Conservation (phyloP, 1,139 yeast species). For the Wickerhamomyces sp. region DNA sequence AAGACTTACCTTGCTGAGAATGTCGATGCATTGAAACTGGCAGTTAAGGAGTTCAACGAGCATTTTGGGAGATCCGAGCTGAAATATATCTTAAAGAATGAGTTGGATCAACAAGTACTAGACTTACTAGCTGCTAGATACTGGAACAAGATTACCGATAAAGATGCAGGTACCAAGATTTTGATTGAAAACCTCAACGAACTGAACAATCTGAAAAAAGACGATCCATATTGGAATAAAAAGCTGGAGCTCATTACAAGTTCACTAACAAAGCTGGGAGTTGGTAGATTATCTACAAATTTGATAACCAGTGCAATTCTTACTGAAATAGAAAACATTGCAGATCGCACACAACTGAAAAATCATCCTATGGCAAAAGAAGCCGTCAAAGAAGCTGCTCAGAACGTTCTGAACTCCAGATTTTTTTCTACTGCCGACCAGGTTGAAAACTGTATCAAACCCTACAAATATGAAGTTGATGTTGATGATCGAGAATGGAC, state of each 20-base stretch:
- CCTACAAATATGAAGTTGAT: conserved; percentile 95
- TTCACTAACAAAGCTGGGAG: conserved; percentile 83
- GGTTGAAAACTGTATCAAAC: conserved; percentile 96
- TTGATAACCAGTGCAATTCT: conserved; percentile 76
- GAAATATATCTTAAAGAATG: conserved; percentile 71
- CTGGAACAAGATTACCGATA: conserved; percentile 53
- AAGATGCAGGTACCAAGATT: conserved; percentile 13
- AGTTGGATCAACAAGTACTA: conserved; percentile 81
- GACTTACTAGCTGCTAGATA: conserved; percentile 85
- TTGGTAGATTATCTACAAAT: conserved; percentile 84
- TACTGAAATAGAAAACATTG: conserved; percentile 70
- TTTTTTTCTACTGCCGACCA: conserved; percentile 95
- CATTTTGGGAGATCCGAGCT: conserved; percentile 81
- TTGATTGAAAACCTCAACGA: conserved; percentile 44
- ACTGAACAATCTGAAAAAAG: conserved; percentile 47
- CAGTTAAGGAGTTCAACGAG: conserved; percentile 81
- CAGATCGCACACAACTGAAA: conserved; percentile 67
- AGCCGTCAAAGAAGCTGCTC: conserved; percentile 82
- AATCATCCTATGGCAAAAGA: conserved; percentile 82
- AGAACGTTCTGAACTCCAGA: conserved; percentile 67
- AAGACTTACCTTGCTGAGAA: conserved; percentile 91
- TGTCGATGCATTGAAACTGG: conserved; percentile 78
- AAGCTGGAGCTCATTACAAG: conserved; percentile 82
- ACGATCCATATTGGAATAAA: conserved; percentile 82
- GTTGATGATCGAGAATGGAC: conserved; percentile 95